Base-by-base conservation (phyloP, 495 filamentous ascomycete species). In the Gamarada debralockiae region DNA sequence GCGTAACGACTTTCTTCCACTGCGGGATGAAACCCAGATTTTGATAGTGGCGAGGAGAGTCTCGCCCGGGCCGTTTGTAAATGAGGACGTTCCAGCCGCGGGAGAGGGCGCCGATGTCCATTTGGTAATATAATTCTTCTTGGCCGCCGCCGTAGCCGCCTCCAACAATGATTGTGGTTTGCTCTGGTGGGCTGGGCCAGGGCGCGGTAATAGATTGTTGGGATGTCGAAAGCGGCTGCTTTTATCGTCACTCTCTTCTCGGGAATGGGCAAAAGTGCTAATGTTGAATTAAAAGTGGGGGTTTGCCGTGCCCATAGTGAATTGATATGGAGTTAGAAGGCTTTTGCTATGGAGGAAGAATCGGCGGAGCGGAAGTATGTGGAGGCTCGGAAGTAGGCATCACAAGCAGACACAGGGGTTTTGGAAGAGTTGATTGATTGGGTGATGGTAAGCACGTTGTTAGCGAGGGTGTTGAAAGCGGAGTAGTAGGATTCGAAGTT, bases 291-390 rank as follows among this genome's bases (percentile, higher is more conserved):
- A 33, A 85, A 86, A 31, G 80, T 73, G 15, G 79, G 73, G 50
- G 86, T 85, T 64, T 88, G 85, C 62, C 78, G 80, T 55, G 83
- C 78, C 66, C 84, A 89, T 63, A 78, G 78, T 41, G 78, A 72
- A 60, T 82, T 83, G 64, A 70, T 67, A 9, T 62, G 49, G 0
- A 63, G 56, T 42, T 73, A 65, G 14, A 37, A 57, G 52, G 31
- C 61, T 42, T 76, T 73, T 14, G 67, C 69, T 49, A 74, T 73
- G 21, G 73, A 58, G 56, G 53, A 76, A 63, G 73, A 73, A 50
- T 73, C 70, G 6, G 73, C 73, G 0, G 38, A 14, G 29, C 72
- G 73, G 59, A 64, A 74, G 52, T 79, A 79, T 21, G 47, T 70
- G 3, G 73, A 57, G 6, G 67, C 65, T 10, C 54, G 52, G 59